Evolutionary conservation across 164 flowering plant species (phyloP).

Genomic region (Magnolia officinalis): DNA sequence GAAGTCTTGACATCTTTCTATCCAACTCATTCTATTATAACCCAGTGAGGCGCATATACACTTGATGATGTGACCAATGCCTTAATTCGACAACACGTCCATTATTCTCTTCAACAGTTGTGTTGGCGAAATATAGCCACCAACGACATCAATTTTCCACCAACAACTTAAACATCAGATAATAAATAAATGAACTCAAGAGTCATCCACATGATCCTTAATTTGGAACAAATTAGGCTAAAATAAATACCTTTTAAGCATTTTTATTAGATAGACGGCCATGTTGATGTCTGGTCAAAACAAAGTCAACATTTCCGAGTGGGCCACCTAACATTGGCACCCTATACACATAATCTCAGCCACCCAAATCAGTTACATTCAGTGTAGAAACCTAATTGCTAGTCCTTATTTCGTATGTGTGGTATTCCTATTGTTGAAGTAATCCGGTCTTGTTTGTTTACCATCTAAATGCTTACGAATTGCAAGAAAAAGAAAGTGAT

Average conservation of each 20-base stretch:
- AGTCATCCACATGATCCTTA: neutral
- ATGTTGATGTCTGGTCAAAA: neutral
- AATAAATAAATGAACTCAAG: neutral
- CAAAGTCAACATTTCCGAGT: neutral
- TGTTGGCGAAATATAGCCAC: neutral
- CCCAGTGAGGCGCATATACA: neutral
- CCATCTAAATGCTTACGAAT: too few species aligned
- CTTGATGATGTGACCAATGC: constrained; percentile 2
- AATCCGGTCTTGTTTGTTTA: too few species aligned
- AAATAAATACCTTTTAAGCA: neutral
- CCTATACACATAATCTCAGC: neutral
- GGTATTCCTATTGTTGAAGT: too few species aligned
- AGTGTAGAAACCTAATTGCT: too few species aligned
- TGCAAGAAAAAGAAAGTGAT: too few species aligned
- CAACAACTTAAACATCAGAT: neutral
- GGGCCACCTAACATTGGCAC: neutral
- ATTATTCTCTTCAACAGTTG: neutral
- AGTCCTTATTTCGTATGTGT: too few species aligned
- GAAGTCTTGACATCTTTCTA: neutral
- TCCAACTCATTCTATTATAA: neutral
- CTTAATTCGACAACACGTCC: neutral
- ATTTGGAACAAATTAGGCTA: neutral
- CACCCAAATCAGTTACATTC: neutral
- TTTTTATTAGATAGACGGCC: neutral
- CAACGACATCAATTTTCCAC: neutral